phyloP scores from a whole-genome alignment of 2,329 filamentous ascomycete genomes.

The Aspergillus udagawae region DNA sequence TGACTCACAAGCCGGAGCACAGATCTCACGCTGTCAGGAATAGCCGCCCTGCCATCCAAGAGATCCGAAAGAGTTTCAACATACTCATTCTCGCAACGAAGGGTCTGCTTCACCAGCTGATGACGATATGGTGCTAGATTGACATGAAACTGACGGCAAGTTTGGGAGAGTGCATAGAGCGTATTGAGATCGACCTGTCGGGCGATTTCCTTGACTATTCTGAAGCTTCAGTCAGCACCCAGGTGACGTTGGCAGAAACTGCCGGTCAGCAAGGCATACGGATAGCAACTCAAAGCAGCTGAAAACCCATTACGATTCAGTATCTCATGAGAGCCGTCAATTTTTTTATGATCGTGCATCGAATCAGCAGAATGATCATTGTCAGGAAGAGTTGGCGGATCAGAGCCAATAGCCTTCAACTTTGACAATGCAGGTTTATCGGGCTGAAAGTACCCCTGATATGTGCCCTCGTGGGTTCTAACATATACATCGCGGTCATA shows the following conservation, averaged over 20 bases:
- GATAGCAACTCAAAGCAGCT: constrained; percentile 46
- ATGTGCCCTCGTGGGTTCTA: constrained; percentile 10
- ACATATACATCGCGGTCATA: constrained; percentile 35
- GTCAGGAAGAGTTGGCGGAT: constrained; percentile 6
- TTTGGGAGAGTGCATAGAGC: constrained; percentile 75
- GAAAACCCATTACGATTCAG: constrained; percentile 36
- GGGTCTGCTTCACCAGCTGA: constrained; percentile 67
- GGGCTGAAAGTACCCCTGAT: constrained; percentile 15
- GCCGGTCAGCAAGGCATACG: constrained; percentile 34
- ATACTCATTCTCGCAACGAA: constrained; percentile 74
- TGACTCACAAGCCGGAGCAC: constrained; percentile 27
- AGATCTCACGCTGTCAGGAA: constrained; percentile 29
- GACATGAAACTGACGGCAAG: constrained; percentile 73
- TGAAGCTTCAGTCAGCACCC: constrained; percentile 38
- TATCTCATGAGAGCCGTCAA: constrained; percentile 6
- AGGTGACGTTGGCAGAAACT: constrained; percentile 9
- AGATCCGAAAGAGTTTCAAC: constrained; percentile 36
- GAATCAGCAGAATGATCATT: constrained; percentile 7
- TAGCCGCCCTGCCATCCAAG: constrained; percentile 40
- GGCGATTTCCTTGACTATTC: constrained; percentile 72
- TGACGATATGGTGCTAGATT: constrained; percentile 75
- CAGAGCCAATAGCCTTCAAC: constrained; percentile 11
- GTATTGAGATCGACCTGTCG: constrained; percentile 80
- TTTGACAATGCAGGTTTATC: constrained; percentile 21
- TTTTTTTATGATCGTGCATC: neutral